Evolutionary conservation across 805 yeast genomes (phyloP).

Genomic region (Brettanomyces bruxellensis): DNA sequence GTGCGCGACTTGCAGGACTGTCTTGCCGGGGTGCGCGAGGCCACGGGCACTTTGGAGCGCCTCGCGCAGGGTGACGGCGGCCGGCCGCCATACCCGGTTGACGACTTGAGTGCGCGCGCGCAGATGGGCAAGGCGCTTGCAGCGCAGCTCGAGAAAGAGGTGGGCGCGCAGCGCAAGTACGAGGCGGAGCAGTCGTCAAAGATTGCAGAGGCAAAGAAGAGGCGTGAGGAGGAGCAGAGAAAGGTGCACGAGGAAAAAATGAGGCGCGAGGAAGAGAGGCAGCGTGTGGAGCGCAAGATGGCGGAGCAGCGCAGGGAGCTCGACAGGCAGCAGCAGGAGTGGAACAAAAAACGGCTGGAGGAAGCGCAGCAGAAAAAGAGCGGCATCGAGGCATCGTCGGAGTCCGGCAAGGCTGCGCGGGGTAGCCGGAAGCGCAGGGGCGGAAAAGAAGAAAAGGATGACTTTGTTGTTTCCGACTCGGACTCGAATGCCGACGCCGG

Average conservation of each 20-base stretch:
- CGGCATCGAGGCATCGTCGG: slow-evolving; percentile 25
- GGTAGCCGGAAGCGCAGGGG: slow-evolving; percentile 23
- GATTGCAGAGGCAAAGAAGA: slow-evolving; percentile 64
- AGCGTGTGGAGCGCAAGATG: slow-evolving; percentile 33
- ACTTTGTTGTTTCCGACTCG: slow-evolving; percentile 31
- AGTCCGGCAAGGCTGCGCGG: slow-evolving; percentile 13
- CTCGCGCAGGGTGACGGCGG: slow-evolving; percentile 38
- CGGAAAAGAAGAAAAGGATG: slow-evolving; percentile 25
- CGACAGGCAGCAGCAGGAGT: slow-evolving; percentile 49
- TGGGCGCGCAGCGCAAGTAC: slow-evolving; percentile 63
- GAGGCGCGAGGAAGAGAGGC: slow-evolving; percentile 37
- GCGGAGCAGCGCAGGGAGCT: slow-evolving; percentile 38
- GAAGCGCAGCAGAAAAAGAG: slow-evolving; percentile 27
- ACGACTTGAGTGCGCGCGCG: slow-evolving; percentile 81
- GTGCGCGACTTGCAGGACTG: slow-evolving; percentile 53
- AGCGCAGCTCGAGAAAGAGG: slow-evolving; percentile 59
- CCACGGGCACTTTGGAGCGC: slow-evolving; percentile 48
- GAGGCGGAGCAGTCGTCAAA: slow-evolving; percentile 49
- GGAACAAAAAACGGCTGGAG: slow-evolving; percentile 34
- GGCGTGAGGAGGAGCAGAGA: slow-evolving; percentile 47
- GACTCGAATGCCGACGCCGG: slow-evolving; percentile 27
- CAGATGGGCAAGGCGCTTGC: slow-evolving; percentile 72
- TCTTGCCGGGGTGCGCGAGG: slow-evolving; percentile 48
- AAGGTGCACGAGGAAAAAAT: slow-evolving; percentile 34
- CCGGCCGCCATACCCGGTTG: slow-evolving; percentile 69